Evolutionary conservation across 106 monocot species (phyloP).

Genomic region (Dioscorea alata): DNA sequence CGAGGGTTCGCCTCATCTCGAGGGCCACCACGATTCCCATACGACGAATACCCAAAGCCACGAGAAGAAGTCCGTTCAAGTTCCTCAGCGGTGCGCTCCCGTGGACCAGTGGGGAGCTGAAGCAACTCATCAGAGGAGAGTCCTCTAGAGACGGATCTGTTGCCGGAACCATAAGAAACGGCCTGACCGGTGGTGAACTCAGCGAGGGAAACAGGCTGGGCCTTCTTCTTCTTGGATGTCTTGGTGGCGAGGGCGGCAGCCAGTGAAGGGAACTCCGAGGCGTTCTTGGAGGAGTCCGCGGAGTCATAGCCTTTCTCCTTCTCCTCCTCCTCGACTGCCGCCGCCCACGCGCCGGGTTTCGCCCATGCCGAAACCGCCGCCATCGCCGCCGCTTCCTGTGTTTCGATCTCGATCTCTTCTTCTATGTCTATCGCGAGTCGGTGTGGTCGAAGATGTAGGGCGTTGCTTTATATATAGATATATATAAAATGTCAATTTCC

Average conservation of each 20-base stretch:
- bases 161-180: conserved; percentile 23
- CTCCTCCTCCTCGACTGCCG: conserved; percentile 53
- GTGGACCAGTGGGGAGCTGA: conserved; percentile 74
- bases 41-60: conserved; percentile 46
- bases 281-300: conserved; percentile 3
- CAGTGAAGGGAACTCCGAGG: conserved; percentile 76
- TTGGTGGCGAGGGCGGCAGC: conserved; percentile 57
- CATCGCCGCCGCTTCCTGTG: conserved; percentile 19
- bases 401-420: conserved; percentile 1
- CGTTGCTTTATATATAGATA: not conserved
- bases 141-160: conserved; percentile 23
- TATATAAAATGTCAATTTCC: too few relatives aligned
- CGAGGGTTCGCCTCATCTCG: conserved; percentile 13
- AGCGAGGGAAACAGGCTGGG: conserved; percentile 52
- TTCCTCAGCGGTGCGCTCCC: conserved; percentile 87
- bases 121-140: conserved; percentile 36
- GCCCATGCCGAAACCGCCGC: conserved; percentile 79
- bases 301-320: conserved; percentile 6
- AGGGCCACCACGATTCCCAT: conserved; percentile 10
- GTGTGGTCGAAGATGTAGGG: not conserved
- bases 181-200: conserved; percentile 47
- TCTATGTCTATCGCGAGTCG: not conserved
- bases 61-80: conserved; percentile 44
- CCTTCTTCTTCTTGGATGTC: conserved; percentile 69
- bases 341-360: conserved; percentile 89